Conservation (phyloP, 1,139 yeast species). For the Candida neerlandica region DNA sequence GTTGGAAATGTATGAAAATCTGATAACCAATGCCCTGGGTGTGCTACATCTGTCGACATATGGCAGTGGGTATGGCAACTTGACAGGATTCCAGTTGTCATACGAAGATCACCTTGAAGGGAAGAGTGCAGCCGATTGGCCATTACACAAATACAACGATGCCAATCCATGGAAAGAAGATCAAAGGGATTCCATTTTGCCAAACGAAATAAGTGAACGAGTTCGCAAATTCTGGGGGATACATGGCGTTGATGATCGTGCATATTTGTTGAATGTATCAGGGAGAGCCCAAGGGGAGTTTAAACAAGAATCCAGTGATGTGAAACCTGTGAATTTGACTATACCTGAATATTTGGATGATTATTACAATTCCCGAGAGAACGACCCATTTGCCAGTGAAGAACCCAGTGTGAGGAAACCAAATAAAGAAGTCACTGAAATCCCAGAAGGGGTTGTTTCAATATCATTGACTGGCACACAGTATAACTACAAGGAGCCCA, state of each 20-base stretch:
- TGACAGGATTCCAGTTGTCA: constrained; percentile 71
- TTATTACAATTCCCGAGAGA: constrained; percentile 30
- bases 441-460: constrained; percentile 30
- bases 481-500: constrained; percentile 27
- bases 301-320: constrained; percentile 18
- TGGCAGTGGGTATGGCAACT: constrained; percentile 61
- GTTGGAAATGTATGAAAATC: constrained; percentile 31
- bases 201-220: constrained; percentile 52
- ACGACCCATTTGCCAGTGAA: constrained; percentile 23
- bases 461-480: constrained; percentile 26
- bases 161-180: constrained; percentile 54
- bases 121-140: constrained; percentile 55
- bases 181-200: constrained; percentile 60
- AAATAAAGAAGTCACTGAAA: constrained; percentile 30
- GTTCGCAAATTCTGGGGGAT: constrained; percentile 55
- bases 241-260: constrained; percentile 23
- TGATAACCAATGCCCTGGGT: constrained; percentile 30
- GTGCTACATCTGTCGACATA: constrained; percentile 47
- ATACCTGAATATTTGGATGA: constrained; percentile 48
- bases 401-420: constrained; percentile 11
- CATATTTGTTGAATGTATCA: constrained; percentile 53
- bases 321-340: constrained; percentile 24
- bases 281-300: constrained; percentile 53
- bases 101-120: constrained; percentile 56
- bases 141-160: constrained; percentile 47